Evolutionary conservation across 2,329 filamentous ascomycete species (phyloP).

Genomic region (Keithomyces neogunnii): DNA sequence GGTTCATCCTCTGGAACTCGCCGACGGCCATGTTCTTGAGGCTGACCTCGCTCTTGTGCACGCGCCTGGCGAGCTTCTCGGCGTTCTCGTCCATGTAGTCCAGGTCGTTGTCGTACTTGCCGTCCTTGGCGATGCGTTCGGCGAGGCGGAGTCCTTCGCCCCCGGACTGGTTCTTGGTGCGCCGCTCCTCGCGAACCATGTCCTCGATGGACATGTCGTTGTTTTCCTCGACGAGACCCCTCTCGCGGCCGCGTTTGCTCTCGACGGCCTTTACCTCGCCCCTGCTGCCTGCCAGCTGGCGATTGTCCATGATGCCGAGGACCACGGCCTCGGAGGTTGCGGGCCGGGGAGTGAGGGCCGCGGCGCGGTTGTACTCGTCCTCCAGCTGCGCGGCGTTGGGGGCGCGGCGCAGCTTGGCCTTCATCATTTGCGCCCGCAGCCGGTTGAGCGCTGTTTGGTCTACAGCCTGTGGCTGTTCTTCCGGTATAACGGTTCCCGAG

Average conservation of each 20-base stretch:
- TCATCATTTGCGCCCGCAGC: conserved; percentile 90
- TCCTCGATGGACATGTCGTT: conserved; percentile 95
- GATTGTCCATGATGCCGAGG: conserved; percentile 79
- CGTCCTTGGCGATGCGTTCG: conserved; percentile 89
- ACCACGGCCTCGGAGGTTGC: conserved; percentile 59
- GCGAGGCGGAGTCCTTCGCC: conserved; percentile 78
- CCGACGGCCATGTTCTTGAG: conserved; percentile 79
- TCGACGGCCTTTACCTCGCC: conserved; percentile 70
- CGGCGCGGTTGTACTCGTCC: conserved; percentile 71
- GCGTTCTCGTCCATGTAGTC: conserved; percentile 99
- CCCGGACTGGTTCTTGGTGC: conserved; percentile 67
- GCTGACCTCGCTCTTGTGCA: conserved; percentile 81
- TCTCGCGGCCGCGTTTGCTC: conserved; percentile 74
- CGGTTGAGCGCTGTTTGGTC: conserved; percentile 80
- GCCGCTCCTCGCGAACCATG: conserved; percentile 90
- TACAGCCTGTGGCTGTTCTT: conserved; percentile 36
- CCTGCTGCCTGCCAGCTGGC: conserved; percentile 68
- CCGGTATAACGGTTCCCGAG: conserved; percentile 51
- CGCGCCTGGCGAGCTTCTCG: conserved; percentile 73
- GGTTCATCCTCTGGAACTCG: conserved; percentile 85
- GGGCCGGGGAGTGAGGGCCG: conserved; percentile 49
- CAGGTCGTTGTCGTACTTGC: conserved; percentile 81
- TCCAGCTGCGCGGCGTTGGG: conserved; percentile 71
- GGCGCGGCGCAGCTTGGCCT: conserved; percentile 76
- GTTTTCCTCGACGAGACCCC: conserved; percentile 80